A percentile compares a stretch with the other conserved stretches of the same genome.
These are phyloP conservation scores for Calonectria ilicicola DNA, from an alignment of 2,329 filamentous ascomycete genomes.

Conservation along the genomic window DNA sequence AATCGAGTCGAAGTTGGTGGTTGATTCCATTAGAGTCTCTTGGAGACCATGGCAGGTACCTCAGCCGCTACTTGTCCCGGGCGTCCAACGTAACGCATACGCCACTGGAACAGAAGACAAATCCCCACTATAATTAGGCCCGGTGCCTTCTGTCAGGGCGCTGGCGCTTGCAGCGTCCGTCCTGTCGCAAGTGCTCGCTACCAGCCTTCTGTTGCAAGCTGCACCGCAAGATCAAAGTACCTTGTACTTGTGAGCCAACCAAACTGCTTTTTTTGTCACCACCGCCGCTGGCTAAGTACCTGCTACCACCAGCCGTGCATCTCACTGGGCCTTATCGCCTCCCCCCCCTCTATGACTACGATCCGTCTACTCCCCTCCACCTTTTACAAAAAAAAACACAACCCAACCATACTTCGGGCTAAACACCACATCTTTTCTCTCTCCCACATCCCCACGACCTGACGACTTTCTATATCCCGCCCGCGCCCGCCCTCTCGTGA, in stretches of 20 bases:
- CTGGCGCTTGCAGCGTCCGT: neutral
- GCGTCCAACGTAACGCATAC: neutral
- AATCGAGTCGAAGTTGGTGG: slow-evolving; percentile 25
- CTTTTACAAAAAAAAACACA: slow-evolving; percentile 26
- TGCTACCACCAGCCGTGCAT: neutral
- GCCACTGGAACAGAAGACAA: neutral
- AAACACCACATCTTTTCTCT: slow-evolving; percentile 22
- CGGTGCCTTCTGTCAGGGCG: neutral
- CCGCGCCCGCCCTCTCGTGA: slow-evolving; percentile 35
- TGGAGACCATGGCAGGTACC: neutral
- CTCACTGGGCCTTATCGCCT: slow-evolving; percentile 13
- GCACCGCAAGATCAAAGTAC: neutral
- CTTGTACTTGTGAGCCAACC: neutral
- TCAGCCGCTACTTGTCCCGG: neutral
- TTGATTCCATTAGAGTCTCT: slow-evolving; percentile 16
- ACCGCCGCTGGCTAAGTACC: neutral
- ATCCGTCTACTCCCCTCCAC: slow-evolving; percentile 16
- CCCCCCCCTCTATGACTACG: slow-evolving; percentile 10
- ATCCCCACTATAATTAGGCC: neutral
- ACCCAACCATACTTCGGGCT: slow-evolving; percentile 16
- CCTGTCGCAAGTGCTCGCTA: neutral
- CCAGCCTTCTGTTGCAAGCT: neutral
- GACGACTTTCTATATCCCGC: slow-evolving; percentile 8
- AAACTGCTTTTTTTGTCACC: neutral
- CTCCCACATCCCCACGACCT: slow-evolving; percentile 25